Evolutionary conservation across 2,329 filamentous ascomycete genomes (phyloP), one percentile per base, ranked within the genome.

Genomic region (Huntiella savannae): DNA sequence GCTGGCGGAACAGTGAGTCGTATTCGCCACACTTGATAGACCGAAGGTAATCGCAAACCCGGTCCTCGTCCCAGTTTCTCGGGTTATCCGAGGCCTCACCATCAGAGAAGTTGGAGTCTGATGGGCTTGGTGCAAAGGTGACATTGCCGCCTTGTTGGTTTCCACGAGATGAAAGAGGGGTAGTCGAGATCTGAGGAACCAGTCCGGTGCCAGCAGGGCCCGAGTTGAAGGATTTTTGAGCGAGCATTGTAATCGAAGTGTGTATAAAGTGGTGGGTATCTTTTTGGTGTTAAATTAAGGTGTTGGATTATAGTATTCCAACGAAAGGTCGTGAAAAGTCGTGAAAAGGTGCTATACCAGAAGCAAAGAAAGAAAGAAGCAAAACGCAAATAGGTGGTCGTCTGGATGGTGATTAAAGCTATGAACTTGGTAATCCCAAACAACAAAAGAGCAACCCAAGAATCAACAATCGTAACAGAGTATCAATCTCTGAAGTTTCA

Each of bases 1-100:
- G 94, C 58, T 78, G 78, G 63, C 82, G 64, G 63, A 95, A 95
- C 19, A 94, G 63, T 57, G 82, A 78, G 59, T 94, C 86, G 63
- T 98, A 96, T 59, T 96, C 86, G 54, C 80, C 79, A 58, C 87
- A 96, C 58, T 92, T 88, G 59, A 98, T 87, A 55, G 77, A 86
- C 56, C 79, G 73, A 52, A 98, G 70, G 72, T 93, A 98, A 44
- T 94, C 83, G 57, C 82, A 82, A 28, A 98, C 91, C 54, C 78
- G 78, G 54, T 87, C 81, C 64, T 96, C 91, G 58, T 88, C 80
- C 88, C 88, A 96, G 60, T 73, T 80, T 72, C 79, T 80, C 53
- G 82, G 76, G 4, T 79, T 76, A 55, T 86, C 80, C 45, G 82
- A 72, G 32, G 75, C 74, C 54, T 88, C 84, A 55, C 73, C 71